Conservation (phyloP, 306 rosid genomes). For the Glycine latifolia region DNA sequence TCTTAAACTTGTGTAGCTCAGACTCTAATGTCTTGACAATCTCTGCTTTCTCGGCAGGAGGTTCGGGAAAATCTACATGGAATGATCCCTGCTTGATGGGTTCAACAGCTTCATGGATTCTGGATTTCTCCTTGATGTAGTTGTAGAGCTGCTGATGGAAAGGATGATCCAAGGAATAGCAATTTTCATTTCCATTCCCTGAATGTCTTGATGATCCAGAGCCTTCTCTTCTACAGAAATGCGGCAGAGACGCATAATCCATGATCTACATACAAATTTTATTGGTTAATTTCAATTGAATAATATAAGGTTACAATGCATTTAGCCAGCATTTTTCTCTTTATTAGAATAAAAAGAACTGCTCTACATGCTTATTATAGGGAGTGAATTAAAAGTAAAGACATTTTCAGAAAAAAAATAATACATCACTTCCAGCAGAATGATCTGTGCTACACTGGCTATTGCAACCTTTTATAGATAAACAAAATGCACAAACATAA, state of each 20-base stretch:
- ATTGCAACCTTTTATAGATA: not conserved
- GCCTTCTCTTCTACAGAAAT: conserved; percentile 77
- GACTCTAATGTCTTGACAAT: conserved; percentile 71
- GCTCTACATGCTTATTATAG: not conserved
- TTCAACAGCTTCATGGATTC: conserved; percentile 45
- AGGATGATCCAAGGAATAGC: conserved; percentile 77
- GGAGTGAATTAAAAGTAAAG: not conserved
- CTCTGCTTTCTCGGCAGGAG: conserved; percentile 62
- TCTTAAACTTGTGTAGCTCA: conserved; percentile 68
- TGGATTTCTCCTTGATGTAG: conserved; percentile 71
- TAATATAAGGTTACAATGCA: not conserved
- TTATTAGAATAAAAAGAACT: not conserved
- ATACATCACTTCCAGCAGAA: conserved; percentile 24
- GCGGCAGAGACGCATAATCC: conserved; percentile 82
- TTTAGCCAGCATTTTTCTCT: not conserved
- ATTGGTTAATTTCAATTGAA: conserved; percentile 37
- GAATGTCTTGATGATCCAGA: conserved; percentile 71
- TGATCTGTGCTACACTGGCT: not conserved
- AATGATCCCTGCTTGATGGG: conserved; percentile 80
- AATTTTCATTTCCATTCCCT: conserved; percentile 57
- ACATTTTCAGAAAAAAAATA: conserved; percentile 2
- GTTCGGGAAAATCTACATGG: conserved; percentile 75
- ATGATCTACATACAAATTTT: conserved; percentile 65
- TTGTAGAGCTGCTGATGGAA: conserved; percentile 84
- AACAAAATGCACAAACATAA: not conserved